These are phyloP conservation scores for Bullera alba DNA, from an alignment of 768 basidiomycete genomes.

Conservation along the genomic window DNA sequence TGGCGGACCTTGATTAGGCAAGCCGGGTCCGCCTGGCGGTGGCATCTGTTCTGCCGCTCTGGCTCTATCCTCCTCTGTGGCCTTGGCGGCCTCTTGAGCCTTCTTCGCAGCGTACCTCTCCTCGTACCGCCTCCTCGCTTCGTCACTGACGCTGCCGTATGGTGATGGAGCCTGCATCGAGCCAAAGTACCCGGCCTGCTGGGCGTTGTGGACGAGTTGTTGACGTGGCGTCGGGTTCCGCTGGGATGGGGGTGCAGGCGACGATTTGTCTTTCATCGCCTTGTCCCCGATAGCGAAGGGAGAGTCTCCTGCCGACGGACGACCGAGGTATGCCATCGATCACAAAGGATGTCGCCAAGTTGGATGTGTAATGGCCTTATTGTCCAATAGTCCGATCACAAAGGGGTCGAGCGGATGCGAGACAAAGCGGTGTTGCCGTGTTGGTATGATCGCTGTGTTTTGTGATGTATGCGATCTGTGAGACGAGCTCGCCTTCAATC, in stretches of 20 bases:
- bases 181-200: not conserved
- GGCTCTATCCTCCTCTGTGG: conserved; percentile 6
- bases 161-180: conserved; percentile 27
- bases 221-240: conserved; percentile 32
- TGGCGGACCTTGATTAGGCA: not conserved
- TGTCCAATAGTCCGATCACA: too few relatives aligned
- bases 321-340: conserved; percentile 24
- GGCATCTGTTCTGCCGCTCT: conserved; percentile 4
- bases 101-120: conserved; percentile 40
- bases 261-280: conserved; percentile 38
- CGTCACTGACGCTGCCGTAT: conserved; percentile 36
- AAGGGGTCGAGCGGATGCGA: too few relatives aligned
- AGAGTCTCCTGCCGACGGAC: conserved; percentile 33
- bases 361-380: too few relatives aligned
- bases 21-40: not conserved
- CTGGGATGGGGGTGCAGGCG: conserved; percentile 35
- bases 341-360: too few relatives aligned
- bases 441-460: too few relatives aligned
- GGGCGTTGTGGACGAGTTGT: not conserved
- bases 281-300: conserved; percentile 39
- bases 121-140: conserved; percentile 40
- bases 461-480: too few relatives aligned
- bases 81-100: conserved; percentile 26
- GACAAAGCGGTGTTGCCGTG: too few relatives aligned
- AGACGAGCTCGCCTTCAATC: too few relatives aligned